Percentiles rank a stretch among this genome's conserved stretches.
These are phyloP conservation scores for Prunus kanzakura DNA, from an alignment of 306 rosid genomes.

Conservation along the genomic window DNA sequence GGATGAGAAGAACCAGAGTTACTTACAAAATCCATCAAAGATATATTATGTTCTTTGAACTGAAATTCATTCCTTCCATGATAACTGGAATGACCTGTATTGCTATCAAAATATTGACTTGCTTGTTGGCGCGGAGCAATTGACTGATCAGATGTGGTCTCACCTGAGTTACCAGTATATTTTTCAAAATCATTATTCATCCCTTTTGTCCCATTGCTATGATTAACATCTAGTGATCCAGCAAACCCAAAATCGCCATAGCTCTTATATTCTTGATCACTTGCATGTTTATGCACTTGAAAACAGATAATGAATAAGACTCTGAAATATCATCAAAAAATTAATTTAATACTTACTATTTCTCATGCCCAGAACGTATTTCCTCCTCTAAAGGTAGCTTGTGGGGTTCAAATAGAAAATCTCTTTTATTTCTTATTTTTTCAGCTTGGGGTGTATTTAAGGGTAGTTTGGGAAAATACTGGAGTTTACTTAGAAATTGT, in stretches of 20 bases:
- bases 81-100: conserved; percentile 37
- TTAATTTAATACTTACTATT: too few species aligned
- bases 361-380: too few species aligned
- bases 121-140: conserved; percentile 26
- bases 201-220: conserved; percentile 31
- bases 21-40: conserved; percentile 40
- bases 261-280: conserved; percentile 38
- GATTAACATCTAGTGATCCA: conserved; percentile 35
- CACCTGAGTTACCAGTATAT: conserved; percentile 31
- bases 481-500: too few species aligned
- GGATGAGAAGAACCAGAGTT: conserved; percentile 39
- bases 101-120: conserved; percentile 43
- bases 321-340: too few species aligned
- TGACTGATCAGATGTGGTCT: conserved; percentile 37
- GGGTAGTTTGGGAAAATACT: too few species aligned
- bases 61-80: conserved; percentile 42
- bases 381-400: too few species aligned
- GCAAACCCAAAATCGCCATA: conserved; percentile 31
- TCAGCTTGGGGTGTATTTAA: too few species aligned
- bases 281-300: conserved; percentile 32
- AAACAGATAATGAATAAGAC: too few species aligned
- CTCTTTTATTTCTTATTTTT: too few species aligned
- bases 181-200: conserved; percentile 31
- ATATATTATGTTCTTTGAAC: conserved; percentile 37
- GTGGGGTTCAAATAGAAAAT: too few species aligned